Percentiles rank a stretch among this genome's conserved stretches.
phyloP scores from a whole-genome alignment of 306 rosid species.

The Fagus sylvatica region DNA sequence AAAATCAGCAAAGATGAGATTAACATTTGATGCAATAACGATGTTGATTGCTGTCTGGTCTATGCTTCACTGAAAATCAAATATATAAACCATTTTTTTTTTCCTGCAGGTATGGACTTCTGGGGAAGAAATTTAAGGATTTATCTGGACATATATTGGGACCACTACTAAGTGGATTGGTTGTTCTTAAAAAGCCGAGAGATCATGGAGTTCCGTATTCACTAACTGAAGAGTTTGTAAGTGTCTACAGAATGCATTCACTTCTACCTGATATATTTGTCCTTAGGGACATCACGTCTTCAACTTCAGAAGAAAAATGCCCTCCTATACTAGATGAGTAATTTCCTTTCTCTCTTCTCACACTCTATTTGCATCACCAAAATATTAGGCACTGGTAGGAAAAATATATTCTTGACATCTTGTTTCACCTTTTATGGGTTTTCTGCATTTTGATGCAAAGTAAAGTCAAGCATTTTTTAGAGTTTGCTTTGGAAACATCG shows the following conservation, averaged over 20 bases:
- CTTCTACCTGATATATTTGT: slow-evolving; percentile 62
- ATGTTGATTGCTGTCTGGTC: neutral
- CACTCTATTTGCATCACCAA: neutral
- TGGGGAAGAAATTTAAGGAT: slow-evolving; percentile 76
- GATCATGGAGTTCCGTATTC: slow-evolving; percentile 85
- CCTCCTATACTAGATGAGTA: slow-evolving; percentile 60
- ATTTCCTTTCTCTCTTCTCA: slow-evolving; percentile 3
- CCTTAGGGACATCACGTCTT: slow-evolving; percentile 43
- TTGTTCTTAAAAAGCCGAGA: slow-evolving; percentile 59
- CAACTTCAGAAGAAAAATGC: slow-evolving; percentile 33
- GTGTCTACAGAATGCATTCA: slow-evolving; percentile 80
- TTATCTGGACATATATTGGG: slow-evolving; percentile 60
- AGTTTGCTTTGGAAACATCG: no score
- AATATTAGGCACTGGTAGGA: neutral
- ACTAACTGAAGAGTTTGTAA: slow-evolving; percentile 69
- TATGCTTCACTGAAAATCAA: neutral
- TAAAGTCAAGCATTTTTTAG: neutral
- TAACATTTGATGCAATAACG: neutral
- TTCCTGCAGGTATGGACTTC: slow-evolving; percentile 73
- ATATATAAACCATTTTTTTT: neutral
- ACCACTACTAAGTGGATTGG: slow-evolving; percentile 64
- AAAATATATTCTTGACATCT: neutral
- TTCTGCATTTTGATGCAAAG: neutral
- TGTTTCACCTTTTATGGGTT: neutral
- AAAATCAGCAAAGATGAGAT: no score